phyloP scores from a whole-genome alignment of 1,284 basidiomycete genomes.

The Schizophyllum amplum region DNA sequence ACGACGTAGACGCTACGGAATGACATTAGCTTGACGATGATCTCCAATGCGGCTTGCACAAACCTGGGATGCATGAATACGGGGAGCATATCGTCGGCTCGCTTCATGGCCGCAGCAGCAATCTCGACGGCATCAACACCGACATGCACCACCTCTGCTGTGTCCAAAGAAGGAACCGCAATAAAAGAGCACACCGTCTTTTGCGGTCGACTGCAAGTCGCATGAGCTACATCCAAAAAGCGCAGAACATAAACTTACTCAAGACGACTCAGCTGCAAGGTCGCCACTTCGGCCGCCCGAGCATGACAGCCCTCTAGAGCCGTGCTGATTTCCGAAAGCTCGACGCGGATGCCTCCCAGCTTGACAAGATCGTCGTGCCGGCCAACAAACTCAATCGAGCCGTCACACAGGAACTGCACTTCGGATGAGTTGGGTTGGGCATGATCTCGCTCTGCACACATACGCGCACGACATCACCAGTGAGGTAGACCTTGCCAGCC shows the following conservation, averaged over 20 bases:
- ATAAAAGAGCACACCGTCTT: neutral
- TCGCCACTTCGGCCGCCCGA: constrained; percentile 16
- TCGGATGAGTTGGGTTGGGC: neutral
- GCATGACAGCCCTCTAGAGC: constrained; percentile 18
- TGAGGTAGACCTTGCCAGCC: constrained; percentile 6
- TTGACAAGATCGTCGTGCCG: constrained; percentile 29
- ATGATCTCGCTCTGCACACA: neutral
- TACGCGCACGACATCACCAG: constrained; percentile 9
- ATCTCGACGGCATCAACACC: constrained; percentile 3
- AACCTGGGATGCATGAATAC: constrained; percentile 8
- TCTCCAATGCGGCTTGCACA: neutral
- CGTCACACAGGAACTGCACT: constrained; percentile 17
- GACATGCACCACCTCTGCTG: neutral
- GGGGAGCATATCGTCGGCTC: constrained; percentile 3
- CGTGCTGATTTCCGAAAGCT: constrained; percentile 28
- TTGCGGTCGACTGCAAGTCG: neutral
- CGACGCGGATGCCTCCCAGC: constrained; percentile 28
- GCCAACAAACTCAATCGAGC: constrained; percentile 25
- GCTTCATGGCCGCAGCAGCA: neutral
- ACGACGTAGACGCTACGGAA: constrained; percentile 21
- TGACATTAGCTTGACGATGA: neutral
- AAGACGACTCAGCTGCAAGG: constrained; percentile 8
- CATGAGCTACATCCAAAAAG: neutral
- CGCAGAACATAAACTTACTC: constrained; percentile 1
- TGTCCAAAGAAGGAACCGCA: neutral